phyloP scores from a whole-genome alignment of 2,329 filamentous ascomycete genomes.

The Phialophora tarda region DNA sequence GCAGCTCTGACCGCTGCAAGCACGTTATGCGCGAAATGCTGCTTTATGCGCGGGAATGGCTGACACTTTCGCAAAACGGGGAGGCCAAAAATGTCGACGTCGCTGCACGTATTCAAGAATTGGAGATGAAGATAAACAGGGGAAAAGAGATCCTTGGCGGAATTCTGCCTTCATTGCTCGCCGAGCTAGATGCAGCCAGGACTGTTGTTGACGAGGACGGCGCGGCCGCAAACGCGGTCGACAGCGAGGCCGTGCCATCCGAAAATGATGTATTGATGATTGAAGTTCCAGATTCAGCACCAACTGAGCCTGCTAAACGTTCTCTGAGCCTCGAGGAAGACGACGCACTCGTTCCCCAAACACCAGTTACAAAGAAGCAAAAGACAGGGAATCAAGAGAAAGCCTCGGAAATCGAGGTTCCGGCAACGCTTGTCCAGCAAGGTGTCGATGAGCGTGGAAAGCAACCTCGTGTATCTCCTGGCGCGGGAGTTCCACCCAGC shows the following conservation, averaged over 20 bases:
- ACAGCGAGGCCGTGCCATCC: not conserved
- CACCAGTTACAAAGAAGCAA: constrained; percentile 13
- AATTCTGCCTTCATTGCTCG: constrained; percentile 1
- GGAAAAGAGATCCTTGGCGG: constrained; percentile 6
- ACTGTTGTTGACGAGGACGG: not conserved
- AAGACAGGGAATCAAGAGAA: not conserved
- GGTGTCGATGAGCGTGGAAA: not conserved
- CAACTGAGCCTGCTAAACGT: constrained; percentile 3
- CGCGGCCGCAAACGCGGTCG: not conserved
- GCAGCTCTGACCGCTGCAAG: constrained; percentile 14
- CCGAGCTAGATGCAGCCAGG: constrained; percentile 1
- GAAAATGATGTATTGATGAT: not conserved
- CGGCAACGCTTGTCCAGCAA: not conserved
- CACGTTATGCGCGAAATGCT: constrained; percentile 3
- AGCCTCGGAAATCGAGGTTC: not conserved
- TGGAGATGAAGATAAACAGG: constrained; percentile 9
- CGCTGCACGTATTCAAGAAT: not conserved
- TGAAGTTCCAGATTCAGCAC: not conserved
- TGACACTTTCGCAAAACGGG: not conserved
- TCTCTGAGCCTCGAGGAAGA: not conserved
- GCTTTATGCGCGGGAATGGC: constrained; percentile 1
- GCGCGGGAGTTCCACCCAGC: too few relatives aligned
- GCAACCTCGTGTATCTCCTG: not conserved
- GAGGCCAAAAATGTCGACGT: not conserved
- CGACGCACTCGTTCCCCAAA: not conserved